Percentiles rank a stretch among this genome's conserved stretches.
Conservation (phyloP, 2,329 filamentous ascomycete genomes). For the Pseudogymnoascus sp. region DNA sequence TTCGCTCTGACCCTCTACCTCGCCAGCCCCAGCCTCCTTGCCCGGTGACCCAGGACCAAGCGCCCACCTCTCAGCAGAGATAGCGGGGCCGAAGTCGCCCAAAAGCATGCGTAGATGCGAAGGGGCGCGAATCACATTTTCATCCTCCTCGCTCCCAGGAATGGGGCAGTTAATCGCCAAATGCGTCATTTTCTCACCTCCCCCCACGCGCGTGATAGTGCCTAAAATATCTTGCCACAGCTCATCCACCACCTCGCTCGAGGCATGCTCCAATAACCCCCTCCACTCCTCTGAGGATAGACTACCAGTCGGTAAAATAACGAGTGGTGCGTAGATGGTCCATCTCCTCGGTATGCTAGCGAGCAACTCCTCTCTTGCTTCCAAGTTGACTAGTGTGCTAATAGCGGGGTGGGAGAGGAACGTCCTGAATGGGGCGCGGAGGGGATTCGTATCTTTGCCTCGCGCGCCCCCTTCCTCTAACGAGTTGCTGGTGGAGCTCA, state of each 20-base stretch:
- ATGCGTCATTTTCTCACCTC: slow-evolving; percentile 41
- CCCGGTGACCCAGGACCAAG: slow-evolving; percentile 8
- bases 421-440: neutral
- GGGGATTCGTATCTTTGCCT: neutral
- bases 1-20: neutral
- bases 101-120: slow-evolving; percentile 59
- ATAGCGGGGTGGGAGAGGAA: neutral
- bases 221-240: slow-evolving; percentile 45
- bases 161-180: slow-evolving; percentile 56
- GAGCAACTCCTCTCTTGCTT: neutral
- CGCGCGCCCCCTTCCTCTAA: neutral
- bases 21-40: neutral
- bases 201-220: slow-evolving; percentile 32
- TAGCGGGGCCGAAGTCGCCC: slow-evolving; percentile 61
- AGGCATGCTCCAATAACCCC: slow-evolving; percentile 19
- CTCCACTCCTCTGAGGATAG: slow-evolving; percentile 39
- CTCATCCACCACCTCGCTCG: slow-evolving; percentile 19
- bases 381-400: neutral
- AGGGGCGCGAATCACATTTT: slow-evolving; percentile 69
- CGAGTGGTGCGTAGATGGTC: slow-evolving; percentile 53
- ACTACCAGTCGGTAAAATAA: slow-evolving; percentile 50
- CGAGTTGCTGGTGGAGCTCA: neutral
- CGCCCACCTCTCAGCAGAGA: neutral
- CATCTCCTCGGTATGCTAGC: slow-evolving; percentile 42
- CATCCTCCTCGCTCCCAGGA: slow-evolving; percentile 32